Percentiles rank a stretch among this genome's conserved stretches.
These are phyloP conservation scores for Lizonia empirigonia DNA, from an alignment of 2,329 filamentous ascomycete genomes.

Conservation along the genomic window DNA sequence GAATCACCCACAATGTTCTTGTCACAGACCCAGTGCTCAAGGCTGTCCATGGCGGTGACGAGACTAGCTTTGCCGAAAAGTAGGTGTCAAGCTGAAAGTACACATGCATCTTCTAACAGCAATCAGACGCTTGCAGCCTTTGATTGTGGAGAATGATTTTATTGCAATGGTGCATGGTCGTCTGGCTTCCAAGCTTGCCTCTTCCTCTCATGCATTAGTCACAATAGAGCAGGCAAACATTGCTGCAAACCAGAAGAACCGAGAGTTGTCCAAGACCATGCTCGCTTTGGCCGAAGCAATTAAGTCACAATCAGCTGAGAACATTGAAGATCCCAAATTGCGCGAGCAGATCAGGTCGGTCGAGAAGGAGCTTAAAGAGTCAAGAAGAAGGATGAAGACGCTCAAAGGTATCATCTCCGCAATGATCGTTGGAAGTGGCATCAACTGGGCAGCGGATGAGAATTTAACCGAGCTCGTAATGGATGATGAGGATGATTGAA, in stretches of 20 bases:
- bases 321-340: slow-evolving; percentile 59
- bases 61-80: slow-evolving; percentile 71
- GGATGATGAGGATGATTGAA: slow-evolving; percentile 60
- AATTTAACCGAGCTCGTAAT: slow-evolving; percentile 73
- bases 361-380: slow-evolving; percentile 65
- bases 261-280: slow-evolving; percentile 65
- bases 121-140: slow-evolving; percentile 67
- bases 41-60: slow-evolving; percentile 72
- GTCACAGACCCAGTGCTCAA: slow-evolving; percentile 77
- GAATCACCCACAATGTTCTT: slow-evolving; percentile 70
- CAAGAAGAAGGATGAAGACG: slow-evolving; percentile 71
- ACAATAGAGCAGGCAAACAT: slow-evolving; percentile 64
- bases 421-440: slow-evolving; percentile 77
- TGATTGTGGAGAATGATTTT: slow-evolving; percentile 70
- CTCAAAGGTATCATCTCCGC: slow-evolving; percentile 81
- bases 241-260: slow-evolving; percentile 64
- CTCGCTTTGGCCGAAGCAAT: slow-evolving; percentile 66
- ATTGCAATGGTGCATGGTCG: slow-evolving; percentile 68
- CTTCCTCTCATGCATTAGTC: slow-evolving; percentile 60
- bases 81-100: slow-evolving; percentile 45
- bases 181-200: slow-evolving; percentile 60
- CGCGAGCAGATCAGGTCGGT: slow-evolving; percentile 63
- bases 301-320: slow-evolving; percentile 59
- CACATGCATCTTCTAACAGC: slow-evolving; percentile 14
- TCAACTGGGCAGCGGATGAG: slow-evolving; percentile 78